These are phyloP conservation scores for Suhomyces terraborum DNA, from an alignment of 1,139 yeast species.

Conservation along the genomic window DNA sequence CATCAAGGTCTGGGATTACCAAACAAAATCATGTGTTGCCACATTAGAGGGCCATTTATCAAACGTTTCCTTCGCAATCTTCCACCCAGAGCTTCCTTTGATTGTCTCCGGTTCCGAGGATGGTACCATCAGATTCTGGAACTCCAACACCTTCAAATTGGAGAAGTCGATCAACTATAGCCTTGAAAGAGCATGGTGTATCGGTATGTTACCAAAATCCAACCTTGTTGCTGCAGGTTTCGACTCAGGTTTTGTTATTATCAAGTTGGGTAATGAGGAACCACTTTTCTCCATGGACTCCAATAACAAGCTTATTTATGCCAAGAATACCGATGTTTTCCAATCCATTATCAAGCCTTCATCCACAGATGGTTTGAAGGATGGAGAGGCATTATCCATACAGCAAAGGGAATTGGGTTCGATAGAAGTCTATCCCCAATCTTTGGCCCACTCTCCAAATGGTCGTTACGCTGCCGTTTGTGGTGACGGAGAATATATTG, in stretches of 20 bases:
- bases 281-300: slow-evolving; percentile 94
- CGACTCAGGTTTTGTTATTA: slow-evolving; percentile 87
- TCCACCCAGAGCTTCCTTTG: slow-evolving; percentile 94
- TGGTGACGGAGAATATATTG: slow-evolving; percentile 97
- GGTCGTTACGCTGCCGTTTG: slow-evolving; percentile 96
- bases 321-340: slow-evolving; percentile 87
- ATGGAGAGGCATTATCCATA: slow-evolving; percentile 76
- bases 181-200: slow-evolving; percentile 96
- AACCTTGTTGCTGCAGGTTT: slow-evolving; percentile 89
- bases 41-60: slow-evolving; percentile 91
- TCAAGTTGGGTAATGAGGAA: slow-evolving; percentile 90
- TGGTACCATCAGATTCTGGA: slow-evolving; percentile 79
- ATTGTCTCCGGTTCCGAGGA: slow-evolving; percentile 84
- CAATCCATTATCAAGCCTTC: slow-evolving; percentile 77
- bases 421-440: slow-evolving; percentile 89
- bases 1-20: slow-evolving; percentile 94
- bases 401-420: slow-evolving; percentile 88
- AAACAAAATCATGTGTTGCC: slow-evolving; percentile 93
- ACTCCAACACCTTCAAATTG: slow-evolving; percentile 74
- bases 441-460: slow-evolving; percentile 88
- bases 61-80: slow-evolving; percentile 93
- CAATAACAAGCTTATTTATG: slow-evolving; percentile 86
- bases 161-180: slow-evolving; percentile 91
- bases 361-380: slow-evolving; percentile 63
- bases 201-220: slow-evolving; percentile 72